These are phyloP conservation scores for Tulasnella sp. DNA, from an alignment of 768 basidiomycete species.

Conservation along the genomic window DNA sequence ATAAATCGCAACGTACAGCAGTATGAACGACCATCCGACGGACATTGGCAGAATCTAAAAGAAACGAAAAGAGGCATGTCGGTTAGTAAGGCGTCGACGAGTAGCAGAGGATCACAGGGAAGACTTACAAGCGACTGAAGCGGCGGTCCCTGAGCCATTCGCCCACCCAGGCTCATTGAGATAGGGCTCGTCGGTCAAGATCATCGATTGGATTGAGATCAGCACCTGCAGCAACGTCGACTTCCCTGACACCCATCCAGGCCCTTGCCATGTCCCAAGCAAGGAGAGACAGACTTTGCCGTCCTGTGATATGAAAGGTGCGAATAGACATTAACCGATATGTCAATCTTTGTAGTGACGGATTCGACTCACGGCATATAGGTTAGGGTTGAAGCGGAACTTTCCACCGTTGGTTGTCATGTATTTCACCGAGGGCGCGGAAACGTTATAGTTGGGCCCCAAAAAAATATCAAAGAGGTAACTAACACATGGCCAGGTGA, in stretches of 20 bases:
- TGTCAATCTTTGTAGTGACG: too few relatives aligned
- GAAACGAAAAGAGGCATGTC: too few relatives aligned
- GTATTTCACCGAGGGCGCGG: neutral
- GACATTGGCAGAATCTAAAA: constrained; percentile 78
- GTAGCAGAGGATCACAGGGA: neutral
- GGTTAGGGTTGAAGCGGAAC: constrained; percentile 87
- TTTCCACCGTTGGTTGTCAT: constrained; percentile 58
- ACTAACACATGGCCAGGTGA: constrained; percentile 24
- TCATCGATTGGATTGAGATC: constrained; percentile 95
- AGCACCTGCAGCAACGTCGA: constrained; percentile 87
- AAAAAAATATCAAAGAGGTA: constrained; percentile 89
- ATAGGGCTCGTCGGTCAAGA: constrained; percentile 88
- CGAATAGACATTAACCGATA: neutral
- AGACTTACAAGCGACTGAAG: constrained; percentile 63
- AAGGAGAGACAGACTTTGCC: constrained; percentile 91
- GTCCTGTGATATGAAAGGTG: constrained; percentile 43
- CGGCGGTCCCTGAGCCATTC: constrained; percentile 54
- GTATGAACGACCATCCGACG: constrained; percentile 86
- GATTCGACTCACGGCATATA: constrained; percentile 63
- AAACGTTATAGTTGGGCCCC: constrained; percentile 67
- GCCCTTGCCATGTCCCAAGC: constrained; percentile 86
- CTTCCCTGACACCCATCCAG: constrained; percentile 85
- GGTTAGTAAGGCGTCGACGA: neutral
- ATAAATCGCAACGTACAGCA: constrained; percentile 42
- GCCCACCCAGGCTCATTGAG: constrained; percentile 90